phyloP scores from a whole-genome alignment of 2,329 filamentous ascomycete species.

The Hortaea werneckii region DNA sequence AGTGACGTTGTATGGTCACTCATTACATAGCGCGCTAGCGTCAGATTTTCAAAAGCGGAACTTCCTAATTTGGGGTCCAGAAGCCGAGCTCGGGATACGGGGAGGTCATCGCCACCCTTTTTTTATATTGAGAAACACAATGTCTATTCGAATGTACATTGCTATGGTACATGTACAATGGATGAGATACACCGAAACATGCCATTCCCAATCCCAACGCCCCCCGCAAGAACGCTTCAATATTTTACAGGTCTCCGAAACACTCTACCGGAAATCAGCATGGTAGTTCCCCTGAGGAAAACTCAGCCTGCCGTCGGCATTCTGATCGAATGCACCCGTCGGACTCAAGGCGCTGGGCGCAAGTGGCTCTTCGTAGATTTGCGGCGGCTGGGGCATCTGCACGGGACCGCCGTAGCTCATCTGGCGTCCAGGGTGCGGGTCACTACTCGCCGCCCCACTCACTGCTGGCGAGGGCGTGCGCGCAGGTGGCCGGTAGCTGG shows the following conservation, averaged over 20 bases:
- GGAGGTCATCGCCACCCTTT: too few species aligned
- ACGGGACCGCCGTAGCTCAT: constrained; percentile 27
- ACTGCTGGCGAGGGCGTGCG: not conserved
- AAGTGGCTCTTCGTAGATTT: constrained; percentile 7
- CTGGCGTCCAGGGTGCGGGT: constrained; percentile 32
- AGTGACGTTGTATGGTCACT: not conserved
- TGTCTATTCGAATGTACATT: too few species aligned
- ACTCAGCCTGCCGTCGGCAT: constrained; percentile 16
- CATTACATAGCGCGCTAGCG: not conserved
- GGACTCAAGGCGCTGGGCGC: constrained; percentile 24
- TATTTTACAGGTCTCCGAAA: too few species aligned
- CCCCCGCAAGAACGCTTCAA: too few species aligned
- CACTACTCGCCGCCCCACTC: constrained; percentile 10
- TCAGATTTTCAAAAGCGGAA: not conserved
- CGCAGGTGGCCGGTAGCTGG: not conserved
- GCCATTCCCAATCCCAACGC: too few species aligned
- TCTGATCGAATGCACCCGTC: constrained; percentile 27
- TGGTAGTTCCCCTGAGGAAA: constrained; percentile 7
- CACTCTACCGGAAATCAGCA: not conserved
- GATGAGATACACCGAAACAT: too few species aligned
- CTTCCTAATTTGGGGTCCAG: not conserved
- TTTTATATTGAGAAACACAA: too few species aligned
- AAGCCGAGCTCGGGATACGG: not conserved
- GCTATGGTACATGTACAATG: too few species aligned
- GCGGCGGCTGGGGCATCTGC: constrained; percentile 10